A percentile compares a stretch with the other conserved stretches of the same genome.
Conservation (phyloP, 805 yeast genomes). For the Dipodascus albidus region DNA sequence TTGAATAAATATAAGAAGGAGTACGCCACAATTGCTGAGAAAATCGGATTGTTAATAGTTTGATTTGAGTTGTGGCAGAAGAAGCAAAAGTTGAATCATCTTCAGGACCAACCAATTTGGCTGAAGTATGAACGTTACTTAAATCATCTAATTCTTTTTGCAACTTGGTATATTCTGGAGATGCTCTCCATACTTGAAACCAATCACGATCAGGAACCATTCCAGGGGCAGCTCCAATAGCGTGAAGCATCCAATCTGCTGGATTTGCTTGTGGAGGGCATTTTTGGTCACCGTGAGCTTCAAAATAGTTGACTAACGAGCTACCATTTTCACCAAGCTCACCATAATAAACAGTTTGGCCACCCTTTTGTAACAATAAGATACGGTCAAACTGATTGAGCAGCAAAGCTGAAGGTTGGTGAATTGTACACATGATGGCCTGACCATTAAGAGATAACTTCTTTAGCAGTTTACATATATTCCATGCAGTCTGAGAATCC, state of each 20-base stretch:
- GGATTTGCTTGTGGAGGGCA: slow-evolving; percentile 69
- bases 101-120: slow-evolving; percentile 13
- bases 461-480: slow-evolving; percentile 48
- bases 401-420: slow-evolving; percentile 75
- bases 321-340: slow-evolving; percentile 51
- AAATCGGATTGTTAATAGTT: slow-evolving; percentile 39
- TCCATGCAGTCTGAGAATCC: slow-evolving; percentile 61
- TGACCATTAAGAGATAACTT: slow-evolving; percentile 49
- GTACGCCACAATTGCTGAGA: slow-evolving; percentile 55
- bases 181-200: slow-evolving; percentile 65
- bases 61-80: slow-evolving; percentile 30
- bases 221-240: slow-evolving; percentile 30
- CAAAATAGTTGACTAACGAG: slow-evolving; percentile 54
- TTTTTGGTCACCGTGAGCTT: slow-evolving; percentile 47
- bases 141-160: slow-evolving; percentile 43
- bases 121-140: slow-evolving; percentile 40
- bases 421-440: slow-evolving; percentile 64
- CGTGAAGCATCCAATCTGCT: slow-evolving; percentile 85
- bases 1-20: slow-evolving; percentile 48
- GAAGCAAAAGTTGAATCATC: slow-evolving; percentile 32
- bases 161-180: slow-evolving; percentile 48
- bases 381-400: slow-evolving; percentile 70
- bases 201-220: slow-evolving; percentile 22
- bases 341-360: slow-evolving; percentile 66
- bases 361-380: slow-evolving; percentile 58